phyloP scores from a whole-genome alignment of 495 filamentous ascomycete genomes.

The Aspergillus sclerotiicarbonarius region DNA sequence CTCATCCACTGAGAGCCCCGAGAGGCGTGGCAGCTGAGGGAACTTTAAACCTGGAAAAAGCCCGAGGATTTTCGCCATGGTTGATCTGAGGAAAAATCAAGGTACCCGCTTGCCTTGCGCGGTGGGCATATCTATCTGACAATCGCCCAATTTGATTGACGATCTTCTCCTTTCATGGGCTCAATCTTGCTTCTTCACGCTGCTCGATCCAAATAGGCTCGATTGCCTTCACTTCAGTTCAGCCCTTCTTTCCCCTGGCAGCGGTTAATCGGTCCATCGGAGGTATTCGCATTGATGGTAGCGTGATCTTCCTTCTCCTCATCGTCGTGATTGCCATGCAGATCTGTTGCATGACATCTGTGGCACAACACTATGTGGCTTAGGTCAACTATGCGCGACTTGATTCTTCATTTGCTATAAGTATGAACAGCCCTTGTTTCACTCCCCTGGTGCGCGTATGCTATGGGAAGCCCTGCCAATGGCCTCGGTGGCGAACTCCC shows the following conservation, averaged over 20 bases:
- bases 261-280: background rate
- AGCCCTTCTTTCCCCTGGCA: background rate
- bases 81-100: slow-evolving; percentile 13
- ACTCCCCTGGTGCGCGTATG: too few relatives aligned
- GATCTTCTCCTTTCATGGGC: slow-evolving; percentile 19
- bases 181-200: slow-evolving; percentile 3
- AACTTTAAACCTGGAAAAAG: slow-evolving; percentile 15
- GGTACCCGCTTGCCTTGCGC: slow-evolving; percentile 17
- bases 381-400: slow-evolving; percentile 5
- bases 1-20: slow-evolving; percentile 1
- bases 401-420: background rate
- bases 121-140: slow-evolving; percentile 18
- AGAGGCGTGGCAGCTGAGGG: slow-evolving; percentile 11
- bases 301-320: slow-evolving; percentile 8
- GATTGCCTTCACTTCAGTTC: background rate
- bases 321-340: slow-evolving; percentile 17
- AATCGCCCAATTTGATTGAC: slow-evolving; percentile 13
- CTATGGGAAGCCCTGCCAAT: background rate
- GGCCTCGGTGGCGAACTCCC: background rate
- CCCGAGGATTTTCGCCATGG: slow-evolving; percentile 19
- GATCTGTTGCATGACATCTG: slow-evolving; percentile 19
- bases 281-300: slow-evolving; percentile 1
- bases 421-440: slow-evolving; percentile 11
- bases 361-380: slow-evolving; percentile 16
- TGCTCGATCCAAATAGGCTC: slow-evolving; percentile 3